These are phyloP conservation scores for Alternaria arbusti DNA, from an alignment of 2,329 filamentous ascomycete species.

Conservation along the genomic window DNA sequence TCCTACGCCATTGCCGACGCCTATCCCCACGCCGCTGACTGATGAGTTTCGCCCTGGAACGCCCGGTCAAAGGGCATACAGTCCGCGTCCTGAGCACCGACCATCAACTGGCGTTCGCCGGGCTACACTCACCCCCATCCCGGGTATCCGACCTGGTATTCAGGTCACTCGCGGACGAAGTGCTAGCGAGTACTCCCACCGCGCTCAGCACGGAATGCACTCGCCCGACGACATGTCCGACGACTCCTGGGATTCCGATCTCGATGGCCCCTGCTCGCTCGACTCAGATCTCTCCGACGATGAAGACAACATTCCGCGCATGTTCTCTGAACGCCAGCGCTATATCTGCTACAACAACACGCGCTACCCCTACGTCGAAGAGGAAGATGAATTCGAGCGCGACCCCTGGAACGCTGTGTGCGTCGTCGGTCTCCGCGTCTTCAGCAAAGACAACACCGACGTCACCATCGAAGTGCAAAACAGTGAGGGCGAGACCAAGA, in stretches of 20 bases:
- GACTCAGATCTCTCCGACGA: slow-evolving; percentile 31
- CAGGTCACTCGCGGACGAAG: slow-evolving; percentile 39
- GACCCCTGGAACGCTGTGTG: slow-evolving; percentile 68
- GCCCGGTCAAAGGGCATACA: slow-evolving; percentile 37
- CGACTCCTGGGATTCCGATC: slow-evolving; percentile 51
- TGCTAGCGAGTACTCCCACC: slow-evolving; percentile 37
- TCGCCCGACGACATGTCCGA: slow-evolving; percentile 44
- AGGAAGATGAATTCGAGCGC: slow-evolving; percentile 53
- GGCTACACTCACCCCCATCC: slow-evolving; percentile 47
- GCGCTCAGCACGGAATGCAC: slow-evolving; percentile 38
- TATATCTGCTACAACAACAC: slow-evolving; percentile 31
- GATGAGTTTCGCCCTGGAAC: slow-evolving; percentile 45
- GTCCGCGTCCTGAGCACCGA: slow-evolving; percentile 37
- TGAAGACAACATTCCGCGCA: slow-evolving; percentile 14
- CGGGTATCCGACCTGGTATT: slow-evolving; percentile 44
- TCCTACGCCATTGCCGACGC: slow-evolving; percentile 33
- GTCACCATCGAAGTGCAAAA: slow-evolving; percentile 61
- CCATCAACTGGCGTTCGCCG: slow-evolving; percentile 42
- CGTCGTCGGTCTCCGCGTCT: slow-evolving; percentile 65
- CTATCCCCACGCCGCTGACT: slow-evolving; percentile 33
- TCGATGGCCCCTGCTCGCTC: slow-evolving; percentile 45
- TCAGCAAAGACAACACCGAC: slow-evolving; percentile 58
- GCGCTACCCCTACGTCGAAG: slow-evolving; percentile 36
- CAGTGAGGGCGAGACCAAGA: slow-evolving; percentile 34
- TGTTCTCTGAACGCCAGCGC: slow-evolving; percentile 20